A percentile compares a stretch with the other conserved stretches of the same genome.
phyloP scores from a whole-genome alignment of 1,284 basidiomycete genomes.

The Rhodotorula sp. region DNA sequence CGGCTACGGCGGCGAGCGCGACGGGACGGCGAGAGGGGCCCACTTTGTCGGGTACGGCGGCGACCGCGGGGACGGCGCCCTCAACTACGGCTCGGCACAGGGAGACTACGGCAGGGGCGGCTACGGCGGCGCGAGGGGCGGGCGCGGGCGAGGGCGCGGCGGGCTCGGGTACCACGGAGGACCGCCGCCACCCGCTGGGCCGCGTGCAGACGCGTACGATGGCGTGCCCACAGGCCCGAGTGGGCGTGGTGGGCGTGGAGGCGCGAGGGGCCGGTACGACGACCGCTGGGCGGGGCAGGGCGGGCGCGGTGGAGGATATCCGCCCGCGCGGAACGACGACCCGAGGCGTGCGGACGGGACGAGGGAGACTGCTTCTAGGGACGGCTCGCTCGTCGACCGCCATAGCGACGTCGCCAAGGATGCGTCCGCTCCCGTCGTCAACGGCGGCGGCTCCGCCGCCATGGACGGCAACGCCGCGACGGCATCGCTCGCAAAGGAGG shows the following conservation, averaged over 20 bases:
- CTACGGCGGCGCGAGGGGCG: conserved; percentile 2
- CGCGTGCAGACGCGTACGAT: conserved; percentile 5
- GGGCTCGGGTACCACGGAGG: conserved; percentile 15
- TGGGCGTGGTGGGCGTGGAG: conserved; percentile 4
- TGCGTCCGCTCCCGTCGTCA: background rate
- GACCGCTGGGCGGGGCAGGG: conserved; percentile 58
- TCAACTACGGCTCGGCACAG: conserved; percentile 19
- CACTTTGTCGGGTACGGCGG: conserved; percentile 16
- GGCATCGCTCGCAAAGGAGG: background rate
- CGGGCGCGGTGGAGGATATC: background rate
- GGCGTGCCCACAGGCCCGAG: conserved; percentile 12
- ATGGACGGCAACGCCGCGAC: conserved; percentile 12
- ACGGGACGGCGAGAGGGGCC: background rate
- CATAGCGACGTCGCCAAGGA: background rate
- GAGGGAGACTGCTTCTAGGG: background rate
- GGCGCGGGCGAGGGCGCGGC: conserved; percentile 6
- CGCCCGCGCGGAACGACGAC: background rate
- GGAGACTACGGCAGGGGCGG: background rate
- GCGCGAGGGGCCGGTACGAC: conserved; percentile 50
- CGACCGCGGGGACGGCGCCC: background rate
- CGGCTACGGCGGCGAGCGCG: background rate
- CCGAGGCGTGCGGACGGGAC: background rate
- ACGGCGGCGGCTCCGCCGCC: background rate
- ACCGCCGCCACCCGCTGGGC: background rate
- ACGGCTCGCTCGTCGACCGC: conserved; percentile 3